phyloP scores from a whole-genome alignment of 2,329 filamentous ascomycete genomes.

The Aureobasidium melanogenum region DNA sequence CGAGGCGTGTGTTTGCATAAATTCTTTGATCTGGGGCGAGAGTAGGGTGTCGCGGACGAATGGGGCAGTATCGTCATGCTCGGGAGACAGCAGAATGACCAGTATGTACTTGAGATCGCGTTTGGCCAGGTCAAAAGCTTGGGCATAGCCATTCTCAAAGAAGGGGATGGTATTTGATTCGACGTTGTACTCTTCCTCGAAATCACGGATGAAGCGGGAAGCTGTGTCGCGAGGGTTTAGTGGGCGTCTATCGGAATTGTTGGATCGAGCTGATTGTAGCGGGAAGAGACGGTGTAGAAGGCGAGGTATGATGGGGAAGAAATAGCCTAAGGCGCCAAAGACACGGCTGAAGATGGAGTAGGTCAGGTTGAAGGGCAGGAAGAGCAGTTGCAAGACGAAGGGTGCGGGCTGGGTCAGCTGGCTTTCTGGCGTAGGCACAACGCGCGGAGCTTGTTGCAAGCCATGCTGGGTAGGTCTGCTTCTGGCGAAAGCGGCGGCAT shows the following conservation, averaged over 20 bases:
- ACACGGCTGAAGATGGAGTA: conserved; percentile 62
- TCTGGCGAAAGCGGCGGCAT: conserved; percentile 18
- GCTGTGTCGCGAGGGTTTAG: conserved; percentile 82
- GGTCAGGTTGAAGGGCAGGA: conserved; percentile 72
- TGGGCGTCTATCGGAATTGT: conserved; percentile 58
- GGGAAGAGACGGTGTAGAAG: conserved; percentile 44
- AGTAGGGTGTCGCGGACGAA: conserved; percentile 81
- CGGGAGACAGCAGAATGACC: conserved; percentile 80
- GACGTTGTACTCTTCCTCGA: conserved; percentile 82
- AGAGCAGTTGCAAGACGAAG: conserved; percentile 66
- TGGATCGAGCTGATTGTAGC: conserved; percentile 46
- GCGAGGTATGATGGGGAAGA: conserved; percentile 73
- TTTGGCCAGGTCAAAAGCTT: conserved; percentile 84
- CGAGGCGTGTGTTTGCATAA: conserved; percentile 64
- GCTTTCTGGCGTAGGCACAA: conserved; percentile 65
- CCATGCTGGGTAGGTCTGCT: conserved; percentile 16
- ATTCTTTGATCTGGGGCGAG: conserved; percentile 61
- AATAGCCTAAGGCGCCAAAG: conserved; percentile 64
- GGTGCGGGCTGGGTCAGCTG: conserved; percentile 62
- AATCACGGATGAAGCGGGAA: conserved; percentile 79
- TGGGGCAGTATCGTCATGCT: conserved; percentile 81
- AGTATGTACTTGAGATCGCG: conserved; percentile 83
- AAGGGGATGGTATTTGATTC: conserved; percentile 58
- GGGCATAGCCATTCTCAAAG: conserved; percentile 81
- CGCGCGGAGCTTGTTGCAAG: conserved; percentile 67